phyloP scores from a whole-genome alignment of 129 eudicot genomes.

The Ambrosia artemisiifolia region DNA sequence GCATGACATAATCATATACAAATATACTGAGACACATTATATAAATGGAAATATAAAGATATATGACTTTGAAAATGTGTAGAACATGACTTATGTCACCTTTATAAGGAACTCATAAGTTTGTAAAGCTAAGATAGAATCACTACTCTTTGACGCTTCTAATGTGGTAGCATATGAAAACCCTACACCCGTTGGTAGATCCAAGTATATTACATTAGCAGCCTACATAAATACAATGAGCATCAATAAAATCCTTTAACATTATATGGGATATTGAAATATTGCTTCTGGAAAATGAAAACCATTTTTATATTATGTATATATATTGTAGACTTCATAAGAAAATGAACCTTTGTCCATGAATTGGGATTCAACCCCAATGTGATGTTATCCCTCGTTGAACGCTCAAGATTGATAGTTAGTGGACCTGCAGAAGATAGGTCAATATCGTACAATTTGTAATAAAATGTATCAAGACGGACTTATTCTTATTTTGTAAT shows the following conservation, averaged over 20 bases:
- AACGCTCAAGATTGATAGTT: background rate
- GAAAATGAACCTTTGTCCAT: conserved; percentile 15
- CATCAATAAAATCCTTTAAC: background rate
- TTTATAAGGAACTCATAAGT: conserved; percentile 30
- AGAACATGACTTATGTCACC: conserved; percentile 3
- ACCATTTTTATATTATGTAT: too few species aligned
- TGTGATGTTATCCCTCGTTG: background rate
- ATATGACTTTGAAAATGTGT: too few species aligned
- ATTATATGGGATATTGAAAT: background rate
- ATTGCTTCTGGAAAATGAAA: too few species aligned
- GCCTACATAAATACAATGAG: conserved; percentile 13
- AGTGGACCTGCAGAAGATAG: conserved; percentile 10
- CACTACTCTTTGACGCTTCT: conserved; percentile 14
- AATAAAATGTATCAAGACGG: too few species aligned
- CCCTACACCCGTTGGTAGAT: conserved; percentile 31
- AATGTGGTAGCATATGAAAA: conserved; percentile 29
- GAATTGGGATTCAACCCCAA: conserved; percentile 23
- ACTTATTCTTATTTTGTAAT: too few species aligned
- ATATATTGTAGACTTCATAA: background rate
- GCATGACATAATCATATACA: too few species aligned
- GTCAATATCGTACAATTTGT: too few species aligned
- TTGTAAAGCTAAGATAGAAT: conserved; percentile 20
- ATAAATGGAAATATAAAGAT: too few species aligned
- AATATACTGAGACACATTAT: too few species aligned
- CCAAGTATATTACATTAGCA: conserved; percentile 32